Evolutionary conservation across 345 rosid species (phyloP).

Genomic region (Odontarrhena argentea): DNA sequence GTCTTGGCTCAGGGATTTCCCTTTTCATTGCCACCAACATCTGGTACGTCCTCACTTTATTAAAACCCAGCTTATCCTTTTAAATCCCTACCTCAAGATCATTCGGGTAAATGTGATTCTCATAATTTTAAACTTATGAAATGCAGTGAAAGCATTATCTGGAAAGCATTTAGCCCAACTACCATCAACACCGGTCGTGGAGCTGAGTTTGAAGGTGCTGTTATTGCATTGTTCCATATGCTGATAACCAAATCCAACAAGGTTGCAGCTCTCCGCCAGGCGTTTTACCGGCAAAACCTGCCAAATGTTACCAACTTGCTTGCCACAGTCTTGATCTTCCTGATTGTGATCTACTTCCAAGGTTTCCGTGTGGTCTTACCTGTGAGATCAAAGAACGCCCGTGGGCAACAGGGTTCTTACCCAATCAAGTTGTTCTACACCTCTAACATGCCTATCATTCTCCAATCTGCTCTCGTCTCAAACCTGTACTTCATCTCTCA

Average conservation of each 20-base stretch:
- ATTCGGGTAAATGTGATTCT: background rate
- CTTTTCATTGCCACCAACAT: conserved; percentile 91
- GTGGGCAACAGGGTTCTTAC: conserved; percentile 92
- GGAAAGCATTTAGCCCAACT: conserved; percentile 91
- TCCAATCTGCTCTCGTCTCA: conserved; percentile 83
- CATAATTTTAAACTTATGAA: background rate
- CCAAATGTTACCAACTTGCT: conserved; percentile 87
- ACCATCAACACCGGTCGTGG: conserved; percentile 89
- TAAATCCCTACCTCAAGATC: background rate
- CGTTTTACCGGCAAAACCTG: conserved; percentile 86
- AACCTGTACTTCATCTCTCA: conserved; percentile 86
- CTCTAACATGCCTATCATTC: conserved; percentile 90
- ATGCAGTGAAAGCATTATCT: conserved; percentile 74
- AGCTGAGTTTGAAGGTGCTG: conserved; percentile 94
- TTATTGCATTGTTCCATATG: conserved; percentile 80
- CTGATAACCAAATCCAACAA: conserved; percentile 76
- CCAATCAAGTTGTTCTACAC: conserved; percentile 89
- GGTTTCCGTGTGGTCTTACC: conserved; percentile 91
- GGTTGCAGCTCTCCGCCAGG: conserved; percentile 79
- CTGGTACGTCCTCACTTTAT: conserved; percentile 45
- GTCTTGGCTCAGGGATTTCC: conserved; percentile 83
- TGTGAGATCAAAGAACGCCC: conserved; percentile 90
- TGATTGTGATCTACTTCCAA: conserved; percentile 89
- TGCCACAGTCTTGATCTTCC: conserved; percentile 77
- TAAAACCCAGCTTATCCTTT: background rate